Evolutionary conservation across 2,329 filamentous ascomycete genomes (phyloP).

Genomic region (Diaporthe humulicola): DNA sequence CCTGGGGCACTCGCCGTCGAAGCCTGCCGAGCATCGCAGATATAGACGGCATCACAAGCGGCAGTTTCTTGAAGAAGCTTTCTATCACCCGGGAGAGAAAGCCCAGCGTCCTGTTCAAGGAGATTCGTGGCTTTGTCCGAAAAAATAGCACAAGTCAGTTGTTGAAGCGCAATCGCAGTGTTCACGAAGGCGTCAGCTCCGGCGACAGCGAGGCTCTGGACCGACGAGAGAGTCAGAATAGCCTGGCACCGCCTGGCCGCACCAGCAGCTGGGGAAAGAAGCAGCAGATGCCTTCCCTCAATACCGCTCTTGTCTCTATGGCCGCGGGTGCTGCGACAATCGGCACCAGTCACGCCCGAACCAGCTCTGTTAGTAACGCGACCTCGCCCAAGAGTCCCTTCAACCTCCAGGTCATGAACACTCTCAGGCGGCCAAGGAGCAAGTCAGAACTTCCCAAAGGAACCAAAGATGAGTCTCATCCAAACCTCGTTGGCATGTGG

Average conservation of each 20-base stretch:
- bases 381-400: slow-evolving; percentile 68
- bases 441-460: slow-evolving; percentile 65
- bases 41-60: slow-evolving; percentile 70
- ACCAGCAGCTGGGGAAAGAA: slow-evolving; percentile 65
- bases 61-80: slow-evolving; percentile 74
- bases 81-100: slow-evolving; percentile 66
- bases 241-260: slow-evolving; percentile 64
- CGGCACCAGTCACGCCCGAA: slow-evolving; percentile 68
- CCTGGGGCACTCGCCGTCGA: slow-evolving; percentile 77
- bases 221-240: slow-evolving; percentile 59
- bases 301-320: slow-evolving; percentile 70
- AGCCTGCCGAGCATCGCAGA: slow-evolving; percentile 73
- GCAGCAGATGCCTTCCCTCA: slow-evolving; percentile 68
- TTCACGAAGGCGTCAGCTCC: slow-evolving; percentile 51
- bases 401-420: slow-evolving; percentile 60
- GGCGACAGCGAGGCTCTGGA: slow-evolving; percentile 48
- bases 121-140: slow-evolving; percentile 63
- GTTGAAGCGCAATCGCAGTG: slow-evolving; percentile 62
- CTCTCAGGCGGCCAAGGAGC: slow-evolving; percentile 67
- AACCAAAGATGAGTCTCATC: slow-evolving; percentile 53
- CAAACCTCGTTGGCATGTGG: slow-evolving; percentile 64
- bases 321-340: slow-evolving; percentile 68
- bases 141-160: slow-evolving; percentile 60
- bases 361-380: slow-evolving; percentile 69
- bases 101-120: slow-evolving; percentile 68